Base-by-base conservation (phyloP, 768 basidiomycete species). In the Leccinum broughii region DNA sequence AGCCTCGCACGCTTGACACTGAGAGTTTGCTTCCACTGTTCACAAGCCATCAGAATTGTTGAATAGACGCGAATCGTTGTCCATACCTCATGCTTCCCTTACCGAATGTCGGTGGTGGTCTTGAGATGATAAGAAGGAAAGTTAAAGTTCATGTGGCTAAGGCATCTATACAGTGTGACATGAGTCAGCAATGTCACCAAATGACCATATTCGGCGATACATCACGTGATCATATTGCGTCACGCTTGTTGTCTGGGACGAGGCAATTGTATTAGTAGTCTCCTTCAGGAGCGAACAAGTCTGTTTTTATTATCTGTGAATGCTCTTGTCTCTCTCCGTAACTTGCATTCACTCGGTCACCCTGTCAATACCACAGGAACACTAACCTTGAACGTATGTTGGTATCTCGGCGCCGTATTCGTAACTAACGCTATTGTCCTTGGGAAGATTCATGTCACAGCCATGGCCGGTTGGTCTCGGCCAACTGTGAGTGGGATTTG, bases 1-100 rank as follows among this genome's bases (percentile, higher is more conserved):
- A 93, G 81, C 88, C 88, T 88, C 97, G 96, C 93, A 99, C 96
- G 89, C 95, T 96, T 89, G 94, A 86, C 86, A 96, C 95, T 89
- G 92, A 93, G 78, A 97, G 90, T 83, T 96, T 97, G 75, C 83
- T 85, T 70, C 77, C 72, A 71, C 73, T 76, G 60, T 52, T 17
- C 3, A 14, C 11, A 48, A 4, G 7, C 26, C 0, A 24, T 65
- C 17, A 70, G 60, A 22, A 35, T 0, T 30, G 2, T 15, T n/a
- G 3, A 2, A 11, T 13, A 30, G 1, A 26, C 4, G 15, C 6
- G 6, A 3, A 10, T 55, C 58, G 53, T 54, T 24, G 6, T 28
- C 17, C 35, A 13, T 60, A 76, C 75, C 73, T 75, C 44, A 46
- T 46, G 44, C 44, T 46, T 46, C 24, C 13, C 48, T 24, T 49